These are phyloP conservation scores for Daldinia childiae DNA, from an alignment of 495 filamentous ascomycete species.

Conservation along the genomic window DNA sequence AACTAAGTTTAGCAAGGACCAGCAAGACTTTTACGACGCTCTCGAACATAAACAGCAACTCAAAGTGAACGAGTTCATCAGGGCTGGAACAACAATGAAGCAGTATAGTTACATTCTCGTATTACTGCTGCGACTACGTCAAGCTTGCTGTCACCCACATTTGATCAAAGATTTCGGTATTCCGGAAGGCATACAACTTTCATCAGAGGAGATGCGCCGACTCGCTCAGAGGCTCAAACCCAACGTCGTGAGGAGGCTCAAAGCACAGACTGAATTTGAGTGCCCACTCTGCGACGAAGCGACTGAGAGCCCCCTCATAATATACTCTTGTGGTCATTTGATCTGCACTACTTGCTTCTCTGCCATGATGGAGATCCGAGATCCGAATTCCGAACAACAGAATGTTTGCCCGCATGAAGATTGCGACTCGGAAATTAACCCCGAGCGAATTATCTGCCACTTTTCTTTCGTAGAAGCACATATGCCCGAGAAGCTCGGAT, in stretches of 20 bases:
- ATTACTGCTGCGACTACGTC: conserved; percentile 86
- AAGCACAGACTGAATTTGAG: conserved; percentile 63
- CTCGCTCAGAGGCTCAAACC: conserved; percentile 70
- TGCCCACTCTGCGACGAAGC: conserved; percentile 87
- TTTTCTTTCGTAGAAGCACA: conserved; percentile 79
- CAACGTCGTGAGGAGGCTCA: conserved; percentile 74
- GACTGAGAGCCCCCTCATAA: conserved; percentile 77
- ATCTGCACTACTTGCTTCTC: conserved; percentile 83
- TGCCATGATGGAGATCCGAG: conserved; percentile 70
- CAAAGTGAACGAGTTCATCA: conserved; percentile 81
- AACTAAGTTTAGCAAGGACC: conserved; percentile 78
- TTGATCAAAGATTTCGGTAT: conserved; percentile 81
- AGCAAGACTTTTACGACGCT: conserved; percentile 74
- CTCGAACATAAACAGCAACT: conserved; percentile 74
- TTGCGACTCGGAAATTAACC: conserved; percentile 72
- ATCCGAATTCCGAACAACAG: conserved; percentile 66
- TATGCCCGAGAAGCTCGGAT: conserved; percentile 58
- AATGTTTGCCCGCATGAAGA: conserved; percentile 71
- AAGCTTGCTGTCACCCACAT: conserved; percentile 92
- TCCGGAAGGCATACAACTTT: conserved; percentile 53
- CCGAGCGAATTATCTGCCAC: conserved; percentile 76
- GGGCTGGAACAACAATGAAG: conserved; percentile 73
- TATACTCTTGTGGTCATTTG: conserved; percentile 86
- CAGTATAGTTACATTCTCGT: conserved; percentile 89
- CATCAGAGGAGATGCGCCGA: conserved; percentile 66